Percentiles rank a stretch among this genome's conserved stretches.
Evolutionary conservation across 1,284 basidiomycete genomes (phyloP).

Genomic region (Pseudozyma tsukubaensis): DNA sequence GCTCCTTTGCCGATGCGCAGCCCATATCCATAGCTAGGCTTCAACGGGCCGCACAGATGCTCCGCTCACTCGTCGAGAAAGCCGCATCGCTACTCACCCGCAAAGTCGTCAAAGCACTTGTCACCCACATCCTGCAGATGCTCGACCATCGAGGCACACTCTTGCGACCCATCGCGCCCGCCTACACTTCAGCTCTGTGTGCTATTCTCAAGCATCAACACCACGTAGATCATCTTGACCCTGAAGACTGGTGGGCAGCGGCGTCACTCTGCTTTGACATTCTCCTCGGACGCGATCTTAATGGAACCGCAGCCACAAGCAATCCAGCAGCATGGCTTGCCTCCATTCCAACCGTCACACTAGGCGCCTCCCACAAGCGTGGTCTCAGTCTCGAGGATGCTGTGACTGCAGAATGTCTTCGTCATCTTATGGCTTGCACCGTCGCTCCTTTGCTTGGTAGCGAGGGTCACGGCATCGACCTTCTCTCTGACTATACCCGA

Average conservation of each 20-base stretch:
- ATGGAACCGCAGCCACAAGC: not conserved
- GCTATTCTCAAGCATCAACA: conserved; percentile 76
- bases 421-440: conserved; percentile 35
- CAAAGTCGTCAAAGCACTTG: conserved; percentile 73
- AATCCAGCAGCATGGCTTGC: conserved; percentile 21
- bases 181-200: conserved; percentile 83
- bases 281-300: conserved; percentile 42
- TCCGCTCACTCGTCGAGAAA: conserved; percentile 79
- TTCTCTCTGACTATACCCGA: conserved; percentile 47
- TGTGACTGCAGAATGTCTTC: conserved; percentile 45
- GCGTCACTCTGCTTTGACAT: conserved; percentile 77
- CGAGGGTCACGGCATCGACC: conserved; percentile 23
- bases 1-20: conserved; percentile 63
- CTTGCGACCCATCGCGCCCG: conserved; percentile 77
- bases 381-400: conserved; percentile 52
- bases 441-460: conserved; percentile 44
- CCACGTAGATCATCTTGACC: conserved; percentile 82
- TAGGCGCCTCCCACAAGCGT: not conserved
- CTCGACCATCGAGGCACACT: conserved; percentile 75
- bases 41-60: conserved; percentile 74
- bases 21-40: conserved; percentile 74
- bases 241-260: conserved; percentile 77
- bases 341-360: not conserved
- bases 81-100: conserved; percentile 74
- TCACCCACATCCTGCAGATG: conserved; percentile 77